phyloP scores from a whole-genome alignment of 2,329 filamentous ascomycete species.

The Pochonia chlamydosporia region DNA sequence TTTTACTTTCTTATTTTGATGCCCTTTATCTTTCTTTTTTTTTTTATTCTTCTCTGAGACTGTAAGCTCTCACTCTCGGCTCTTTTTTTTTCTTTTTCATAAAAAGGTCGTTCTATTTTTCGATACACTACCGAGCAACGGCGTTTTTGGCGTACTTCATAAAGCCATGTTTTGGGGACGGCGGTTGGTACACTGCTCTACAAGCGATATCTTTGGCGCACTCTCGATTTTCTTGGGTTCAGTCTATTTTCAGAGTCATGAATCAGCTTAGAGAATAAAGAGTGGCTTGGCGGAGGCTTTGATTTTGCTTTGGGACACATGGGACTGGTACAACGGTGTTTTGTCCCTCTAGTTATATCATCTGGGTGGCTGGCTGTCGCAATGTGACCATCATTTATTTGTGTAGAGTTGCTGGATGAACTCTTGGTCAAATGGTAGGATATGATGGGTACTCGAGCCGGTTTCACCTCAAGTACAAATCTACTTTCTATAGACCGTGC shows the following conservation, averaged over 20 bases:
- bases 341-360: background rate
- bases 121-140: slow-evolving; percentile 21
- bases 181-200: background rate
- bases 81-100: background rate
- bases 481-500: too few relatives aligned
- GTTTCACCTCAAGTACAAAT: too few relatives aligned
- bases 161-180: background rate
- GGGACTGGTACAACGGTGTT: background rate
- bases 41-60: slow-evolving; percentile 9
- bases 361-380: background rate
- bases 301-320: background rate
- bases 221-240: background rate
- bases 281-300: background rate
- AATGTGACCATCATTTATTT: too few relatives aligned
- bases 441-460: too few relatives aligned
- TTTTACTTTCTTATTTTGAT: slow-evolving; percentile 9
- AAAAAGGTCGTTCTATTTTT: slow-evolving; percentile 2
- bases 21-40: slow-evolving; percentile 15
- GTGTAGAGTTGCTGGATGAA: too few relatives aligned
- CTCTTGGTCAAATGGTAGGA: too few relatives aligned
- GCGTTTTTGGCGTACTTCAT: slow-evolving; percentile 17
- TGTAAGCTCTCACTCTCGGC: background rate
- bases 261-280: background rate
- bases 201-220: background rate
- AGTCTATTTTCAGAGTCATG: background rate